Base-by-base conservation (phyloP, 2,329 filamentous ascomycete genomes). In the Colletotrichum sp. region DNA sequence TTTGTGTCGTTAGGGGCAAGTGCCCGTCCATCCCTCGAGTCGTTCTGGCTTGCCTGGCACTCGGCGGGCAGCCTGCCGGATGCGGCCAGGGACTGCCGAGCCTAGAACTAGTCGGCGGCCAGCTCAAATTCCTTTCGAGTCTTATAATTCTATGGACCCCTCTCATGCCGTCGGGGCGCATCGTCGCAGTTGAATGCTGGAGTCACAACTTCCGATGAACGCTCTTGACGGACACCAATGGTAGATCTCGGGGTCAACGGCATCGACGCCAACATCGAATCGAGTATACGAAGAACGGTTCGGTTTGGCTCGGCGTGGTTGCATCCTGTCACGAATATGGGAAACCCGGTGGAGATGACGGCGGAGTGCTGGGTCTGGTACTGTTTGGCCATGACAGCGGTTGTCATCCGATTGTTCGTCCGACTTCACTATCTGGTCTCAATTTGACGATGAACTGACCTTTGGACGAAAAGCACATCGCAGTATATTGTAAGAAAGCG, bases 331-430 rank as follows among this genome's bases (percentile, higher is more conserved):
- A n/a, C 24, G 5, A 9, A 38, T 18, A 75, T 75, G 73, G 64
- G 43, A 18, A 26, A 58, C n/a, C 36, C 73, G n/a, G 16, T 18
- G 12, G 36, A 61, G 14, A 30, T 61, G 64, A 69, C 9, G n/a
- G 73, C 30, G 43, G 73, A 75, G 56, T 73, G 69, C n/a, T 75
- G 70, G 73, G 18, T 55, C 4, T 75, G 70, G 73, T 75, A 64
- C 13, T 8, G 32, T 7, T 24, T 75, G 13, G 73, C 70, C 18
- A 59, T 69, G 13, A 26, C 18, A 8, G 59, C 70, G n/a, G 73
- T 75, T 9, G 26, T 66, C 14, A 26, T 63, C n/a, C 65, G 73
- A 69, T 75, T 67, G 73, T 75, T 7, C 16, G 69, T 69, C 12
- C 21, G 58, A 58, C 21, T 21, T 58, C 55, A n/a, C 7, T 8